These are phyloP conservation scores for Diaporthe nobilis DNA, from an alignment of 2,329 filamentous ascomycete genomes.

Conservation along the genomic window DNA sequence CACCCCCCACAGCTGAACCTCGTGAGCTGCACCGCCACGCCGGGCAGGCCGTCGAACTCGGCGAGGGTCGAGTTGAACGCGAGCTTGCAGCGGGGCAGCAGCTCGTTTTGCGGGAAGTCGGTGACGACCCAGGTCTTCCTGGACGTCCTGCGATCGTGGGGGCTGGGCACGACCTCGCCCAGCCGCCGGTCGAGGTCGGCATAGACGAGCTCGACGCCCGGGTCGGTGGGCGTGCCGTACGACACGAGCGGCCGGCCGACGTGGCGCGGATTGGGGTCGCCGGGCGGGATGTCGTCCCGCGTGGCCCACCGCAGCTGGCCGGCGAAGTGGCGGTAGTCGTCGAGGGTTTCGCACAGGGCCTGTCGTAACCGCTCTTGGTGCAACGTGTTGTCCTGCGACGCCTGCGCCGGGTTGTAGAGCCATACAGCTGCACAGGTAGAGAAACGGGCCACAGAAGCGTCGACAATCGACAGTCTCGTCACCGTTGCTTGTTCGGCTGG, in stretches of 20 bases:
- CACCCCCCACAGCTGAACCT: slow-evolving; percentile 57
- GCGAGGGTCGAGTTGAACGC: slow-evolving; percentile 50
- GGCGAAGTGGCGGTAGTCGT: slow-evolving; percentile 58
- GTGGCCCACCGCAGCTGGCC: slow-evolving; percentile 57
- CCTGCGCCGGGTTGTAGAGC: slow-evolving; percentile 55
- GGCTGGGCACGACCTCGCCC: slow-evolving; percentile 50
- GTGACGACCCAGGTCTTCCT: slow-evolving; percentile 54
- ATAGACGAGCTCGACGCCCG: slow-evolving; percentile 57
- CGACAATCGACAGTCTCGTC: slow-evolving; percentile 56
- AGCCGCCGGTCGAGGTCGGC: slow-evolving; percentile 49
- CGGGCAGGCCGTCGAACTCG: slow-evolving; percentile 49
- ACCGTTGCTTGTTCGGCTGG: slow-evolving; percentile 20
- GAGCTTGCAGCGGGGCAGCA: slow-evolving; percentile 52
- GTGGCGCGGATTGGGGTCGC: slow-evolving; percentile 45
- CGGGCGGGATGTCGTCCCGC: slow-evolving; percentile 43
- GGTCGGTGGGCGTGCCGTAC: slow-evolving; percentile 55
- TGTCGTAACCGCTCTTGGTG: slow-evolving; percentile 37
- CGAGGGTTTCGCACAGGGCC: slow-evolving; percentile 53
- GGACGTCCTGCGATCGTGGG: slow-evolving; percentile 33
- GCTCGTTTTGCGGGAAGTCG: slow-evolving; percentile 51
- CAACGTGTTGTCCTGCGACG: background rate
- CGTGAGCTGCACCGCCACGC: slow-evolving; percentile 56
- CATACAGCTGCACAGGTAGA: slow-evolving; percentile 58
- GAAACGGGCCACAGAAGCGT: slow-evolving; percentile 59
- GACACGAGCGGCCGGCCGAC: slow-evolving; percentile 54